Base-by-base conservation (phyloP, 2,329 filamentous ascomycete species). In the Phymatotrichopsis omnivora region DNA sequence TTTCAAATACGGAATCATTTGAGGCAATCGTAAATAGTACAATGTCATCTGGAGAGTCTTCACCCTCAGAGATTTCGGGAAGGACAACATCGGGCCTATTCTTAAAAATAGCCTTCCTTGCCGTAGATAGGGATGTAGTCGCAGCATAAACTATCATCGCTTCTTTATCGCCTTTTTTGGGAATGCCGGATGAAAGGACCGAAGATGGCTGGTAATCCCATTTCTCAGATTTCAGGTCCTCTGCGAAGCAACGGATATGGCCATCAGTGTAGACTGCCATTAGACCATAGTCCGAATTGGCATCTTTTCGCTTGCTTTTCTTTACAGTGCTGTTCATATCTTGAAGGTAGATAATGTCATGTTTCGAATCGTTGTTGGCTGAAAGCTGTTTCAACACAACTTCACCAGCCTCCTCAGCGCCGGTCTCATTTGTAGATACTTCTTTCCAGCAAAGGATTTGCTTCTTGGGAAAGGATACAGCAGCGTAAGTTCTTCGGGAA, bases 371-470 rank as follows among this genome's bases (percentile, higher is more conserved):
- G 12, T 17, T 45, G 16, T 34, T 43, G n/a, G 37, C 25, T 7
- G 52, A 47, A 19, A 45, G 16, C 20, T 24, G 12, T 11, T 35
- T 16, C 14, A 42, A 23, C 12, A 42, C 47, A 23, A 44, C 47
- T 11, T 47, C 35, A 23, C 42, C 45, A 10, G 37, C 37, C 10
- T 45, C 47, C 17, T 31, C 19, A 19, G 19, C 32, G 22, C n/a
- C 43, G 30, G 48, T 46, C 14, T 40, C 39, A n/a, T 20, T 38
- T 24, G 32, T 45, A 8, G 39, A 41, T 31, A 46, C 41, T 43
- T 56, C 52, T 23, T 50, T 45, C 54, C 54, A 56, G 42, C 52
- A 55, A 6, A 55, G 24, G 20, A 56, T 36, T 29, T 53, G 37
- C 24, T 42, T 51, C 29, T 53, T 53, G 7, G 54, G 54, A 7